A percentile compares a stretch with the other conserved stretches of the same genome.
Evolutionary conservation across 2,329 filamentous ascomycete species (phyloP).

Genomic region (Myotisia sp.): DNA sequence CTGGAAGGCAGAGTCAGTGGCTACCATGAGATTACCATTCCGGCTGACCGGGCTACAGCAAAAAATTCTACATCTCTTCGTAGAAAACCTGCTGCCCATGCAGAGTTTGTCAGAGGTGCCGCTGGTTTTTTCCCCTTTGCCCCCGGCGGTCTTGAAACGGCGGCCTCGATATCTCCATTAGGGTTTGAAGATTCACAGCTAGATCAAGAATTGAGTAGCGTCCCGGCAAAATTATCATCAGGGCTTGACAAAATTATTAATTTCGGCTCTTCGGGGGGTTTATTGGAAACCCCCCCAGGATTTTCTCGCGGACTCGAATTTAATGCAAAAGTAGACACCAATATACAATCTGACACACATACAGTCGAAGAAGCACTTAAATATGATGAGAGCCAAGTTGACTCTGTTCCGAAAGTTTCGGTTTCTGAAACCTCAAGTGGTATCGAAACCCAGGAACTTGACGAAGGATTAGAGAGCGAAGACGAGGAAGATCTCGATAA

Average conservation of each 20-base stretch:
- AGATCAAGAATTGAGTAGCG: constrained; percentile 27
- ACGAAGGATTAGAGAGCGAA: constrained; percentile 19
- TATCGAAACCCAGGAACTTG: constrained; percentile 9
- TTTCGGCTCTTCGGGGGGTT: constrained; percentile 58
- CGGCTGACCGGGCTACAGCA: constrained; percentile 73
- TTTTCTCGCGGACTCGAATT: constrained; percentile 66
- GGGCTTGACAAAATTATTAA: constrained; percentile 76
- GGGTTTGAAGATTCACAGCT: constrained; percentile 56
- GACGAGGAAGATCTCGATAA: constrained; percentile 56
- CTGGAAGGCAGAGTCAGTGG: constrained; percentile 85
- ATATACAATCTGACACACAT: constrained; percentile 44
- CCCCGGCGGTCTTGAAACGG: constrained; percentile 72
- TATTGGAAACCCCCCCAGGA: constrained; percentile 72
- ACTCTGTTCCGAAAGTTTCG: constrained; percentile 16
- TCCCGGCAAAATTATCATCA: constrained; percentile 22
- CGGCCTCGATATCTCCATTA: constrained; percentile 70
- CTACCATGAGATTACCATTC: constrained; percentile 86
- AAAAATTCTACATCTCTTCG: constrained; percentile 88
- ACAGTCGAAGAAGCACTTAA: constrained; percentile 54
- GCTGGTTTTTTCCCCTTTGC: constrained; percentile 91
- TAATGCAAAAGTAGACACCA: constrained; percentile 39
- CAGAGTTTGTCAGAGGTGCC: constrained; percentile 83
- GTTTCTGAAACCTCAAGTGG: constrained; percentile 15
- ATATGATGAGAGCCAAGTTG: constrained; percentile 26
- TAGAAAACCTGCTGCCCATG: constrained; percentile 70